Evolutionary conservation across 352 stramenopile genomes (phyloP), one percentile per base, ranked within the genome.

Genomic region (Phytophthora ramorum): DNA sequence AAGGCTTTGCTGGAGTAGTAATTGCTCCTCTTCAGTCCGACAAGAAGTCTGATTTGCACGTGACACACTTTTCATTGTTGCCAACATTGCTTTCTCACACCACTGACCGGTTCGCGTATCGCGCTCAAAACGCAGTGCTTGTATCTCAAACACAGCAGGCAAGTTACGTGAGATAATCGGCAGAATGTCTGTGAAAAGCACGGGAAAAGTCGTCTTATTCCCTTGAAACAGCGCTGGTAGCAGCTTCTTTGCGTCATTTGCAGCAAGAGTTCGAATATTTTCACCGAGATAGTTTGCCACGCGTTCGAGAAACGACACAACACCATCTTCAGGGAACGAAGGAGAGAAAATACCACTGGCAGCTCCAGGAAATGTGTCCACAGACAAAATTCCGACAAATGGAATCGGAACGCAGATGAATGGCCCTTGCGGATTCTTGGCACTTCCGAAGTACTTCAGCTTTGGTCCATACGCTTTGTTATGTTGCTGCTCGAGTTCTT

Each of bases 331-430:
- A 3, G 87, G 87, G 7, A 86, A 66, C 0, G 64, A 35, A 10
- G 50, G 22, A 7, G 75, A 79, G 60, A 85, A 95, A 10, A 61
- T 43, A 0, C 84, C 84, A 19, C 79, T 65, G 0, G 78, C 75
- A 34, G 80, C 81, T n/a, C 85, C 85, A 3, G 78, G 63, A 24
- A 95, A 92, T 16, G 73, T 79, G 19, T 93, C 85, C 4, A 92
- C 78, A 0, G 73, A 80, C 6, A 95, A 60, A 3, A 93, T 52
- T 0, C 87, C 87, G 0, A 93, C 66, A 34, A 82, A 93, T 37
- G 87, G 85, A 40, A 95, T 89, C 8, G 87, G 83, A 4, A 92
- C 74, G 19, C 78, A 91, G 2, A 92, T 71, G 49, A 89, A 93
- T 0, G 80, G 48, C 1, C 66, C 63, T 4, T 83, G 77, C 1